Conservation (phyloP, 2,329 filamentous ascomycete genomes). For the Fusarium sp. region DNA sequence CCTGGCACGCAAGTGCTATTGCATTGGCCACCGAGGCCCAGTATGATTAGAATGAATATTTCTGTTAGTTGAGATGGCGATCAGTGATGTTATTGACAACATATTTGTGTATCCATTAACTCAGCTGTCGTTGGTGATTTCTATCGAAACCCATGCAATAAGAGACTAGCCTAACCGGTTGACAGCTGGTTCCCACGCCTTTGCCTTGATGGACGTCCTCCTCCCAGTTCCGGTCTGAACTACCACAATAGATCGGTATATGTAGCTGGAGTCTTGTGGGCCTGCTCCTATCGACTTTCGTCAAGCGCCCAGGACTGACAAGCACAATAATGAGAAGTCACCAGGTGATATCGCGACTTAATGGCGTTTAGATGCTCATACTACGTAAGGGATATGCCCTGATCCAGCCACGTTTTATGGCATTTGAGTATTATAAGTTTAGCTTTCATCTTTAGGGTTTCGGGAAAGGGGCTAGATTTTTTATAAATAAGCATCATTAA, state of each 20-base stretch:
- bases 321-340: not conserved
- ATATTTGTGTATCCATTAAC: not conserved
- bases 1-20: constrained; percentile 1
- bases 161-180: not conserved
- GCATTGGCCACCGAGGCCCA: not conserved
- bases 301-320: not conserved
- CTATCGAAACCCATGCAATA: not conserved
- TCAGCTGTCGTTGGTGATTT: not conserved
- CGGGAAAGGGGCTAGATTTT: not conserved
- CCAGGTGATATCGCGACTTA: constrained; percentile 1
- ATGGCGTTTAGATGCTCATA: not conserved
- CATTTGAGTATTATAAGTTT: not conserved
- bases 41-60: not conserved
- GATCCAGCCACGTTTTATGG: not conserved
- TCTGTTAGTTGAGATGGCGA: not conserved
- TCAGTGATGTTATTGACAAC: not conserved
- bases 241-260: not conserved
- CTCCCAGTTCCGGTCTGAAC: not conserved
- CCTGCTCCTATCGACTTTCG: not conserved
- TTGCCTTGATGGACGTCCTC: not conserved
- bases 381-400: constrained; percentile 3
- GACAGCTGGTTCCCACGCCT: not conserved
- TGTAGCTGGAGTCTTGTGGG: not conserved
- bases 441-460: not conserved
- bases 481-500: not conserved